Percentiles rank a stretch among this genome's conserved stretches.
phyloP scores from a whole-genome alignment of 2,329 filamentous ascomycete species.

The Lomentospora prolificans region DNA sequence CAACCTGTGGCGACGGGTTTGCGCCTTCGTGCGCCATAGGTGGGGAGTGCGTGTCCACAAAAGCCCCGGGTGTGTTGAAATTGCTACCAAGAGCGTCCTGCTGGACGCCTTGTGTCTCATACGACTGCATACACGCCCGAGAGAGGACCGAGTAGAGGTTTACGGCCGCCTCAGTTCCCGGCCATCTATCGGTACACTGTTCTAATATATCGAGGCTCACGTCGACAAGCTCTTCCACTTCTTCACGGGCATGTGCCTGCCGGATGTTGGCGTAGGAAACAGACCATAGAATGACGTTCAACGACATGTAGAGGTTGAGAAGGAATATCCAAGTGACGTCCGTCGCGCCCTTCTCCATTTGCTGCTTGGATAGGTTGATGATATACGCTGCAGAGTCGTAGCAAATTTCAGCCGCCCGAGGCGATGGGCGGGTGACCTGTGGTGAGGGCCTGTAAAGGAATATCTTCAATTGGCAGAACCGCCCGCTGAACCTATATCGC shows the following conservation, averaged over 20 bases:
- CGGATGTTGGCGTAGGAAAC: slow-evolving; percentile 81
- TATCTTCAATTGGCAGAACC: slow-evolving; percentile 81
- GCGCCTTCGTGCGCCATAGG: slow-evolving; percentile 17
- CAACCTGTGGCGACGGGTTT: slow-evolving; percentile 25
- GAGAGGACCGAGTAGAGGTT: slow-evolving; percentile 82
- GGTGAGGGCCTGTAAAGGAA: slow-evolving; percentile 85
- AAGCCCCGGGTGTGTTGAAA: slow-evolving; percentile 35
- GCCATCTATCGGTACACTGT: slow-evolving; percentile 80
- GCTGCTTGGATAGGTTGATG: slow-evolving; percentile 68
- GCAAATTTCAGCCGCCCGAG: slow-evolving; percentile 68
- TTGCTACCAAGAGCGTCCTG: slow-evolving; percentile 23
- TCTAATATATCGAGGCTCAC: slow-evolving; percentile 70
- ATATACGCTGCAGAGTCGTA: slow-evolving; percentile 77
- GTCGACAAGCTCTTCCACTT: slow-evolving; percentile 66
- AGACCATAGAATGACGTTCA: slow-evolving; percentile 88
- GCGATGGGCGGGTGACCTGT: slow-evolving; percentile 77
- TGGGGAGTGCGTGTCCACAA: slow-evolving; percentile 39
- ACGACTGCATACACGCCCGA: slow-evolving; percentile 78
- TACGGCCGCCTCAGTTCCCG: slow-evolving; percentile 74
- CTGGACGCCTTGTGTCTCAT: slow-evolving; percentile 47
- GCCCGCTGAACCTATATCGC: slow-evolving; percentile 44
- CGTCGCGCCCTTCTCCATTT: slow-evolving; percentile 64
- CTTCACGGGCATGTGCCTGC: slow-evolving; percentile 57
- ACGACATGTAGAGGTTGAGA: slow-evolving; percentile 77
- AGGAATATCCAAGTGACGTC: slow-evolving; percentile 94